Conservation (phyloP, 768 basidiomycete genomes). For the Amylocystis lapponica region DNA sequence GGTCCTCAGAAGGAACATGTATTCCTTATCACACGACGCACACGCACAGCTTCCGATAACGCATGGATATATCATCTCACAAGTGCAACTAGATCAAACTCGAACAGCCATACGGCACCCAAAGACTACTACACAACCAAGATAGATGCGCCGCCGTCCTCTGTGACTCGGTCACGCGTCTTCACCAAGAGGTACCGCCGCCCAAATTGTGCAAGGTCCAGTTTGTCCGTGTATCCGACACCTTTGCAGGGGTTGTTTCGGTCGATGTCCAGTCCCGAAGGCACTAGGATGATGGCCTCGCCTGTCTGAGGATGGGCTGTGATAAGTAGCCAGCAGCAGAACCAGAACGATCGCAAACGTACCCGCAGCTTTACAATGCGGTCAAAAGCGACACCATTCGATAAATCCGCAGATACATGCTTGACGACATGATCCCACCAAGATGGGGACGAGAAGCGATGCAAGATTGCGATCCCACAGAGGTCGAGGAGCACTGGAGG, state of each 20-base stretch:
- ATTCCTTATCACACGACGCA: too few relatives aligned
- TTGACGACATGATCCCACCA: slow-evolving; percentile 70
- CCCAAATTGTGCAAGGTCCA: slow-evolving; percentile 15
- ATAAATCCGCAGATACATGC: slow-evolving; percentile 64
- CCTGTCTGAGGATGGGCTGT: slow-evolving; percentile 45
- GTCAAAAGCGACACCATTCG: slow-evolving; percentile 54
- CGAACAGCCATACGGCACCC: too few relatives aligned
- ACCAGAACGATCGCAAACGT: slow-evolving; percentile 3
- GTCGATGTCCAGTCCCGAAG: slow-evolving; percentile 36
- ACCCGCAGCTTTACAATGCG: slow-evolving; percentile 62
- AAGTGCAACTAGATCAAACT: too few relatives aligned
- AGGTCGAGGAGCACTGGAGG: slow-evolving; percentile 63
- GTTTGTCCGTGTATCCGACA: background rate
- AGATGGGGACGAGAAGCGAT: slow-evolving; percentile 68
- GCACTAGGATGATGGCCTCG: slow-evolving; percentile 62
- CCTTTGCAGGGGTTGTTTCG: background rate
- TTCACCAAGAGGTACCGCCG: slow-evolving; percentile 7
- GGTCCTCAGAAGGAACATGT: too few relatives aligned
- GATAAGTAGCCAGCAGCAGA: background rate
- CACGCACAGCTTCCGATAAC: too few relatives aligned
- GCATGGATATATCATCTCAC: too few relatives aligned
- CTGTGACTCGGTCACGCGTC: slow-evolving; percentile 10
- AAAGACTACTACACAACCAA: slow-evolving; percentile 4
- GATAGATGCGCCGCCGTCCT: slow-evolving; percentile 11
- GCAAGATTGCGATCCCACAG: slow-evolving; percentile 56